Evolutionary conservation across 176 grass and related monocot species (phyloP).

Genomic region (Bromus sterilis): DNA sequence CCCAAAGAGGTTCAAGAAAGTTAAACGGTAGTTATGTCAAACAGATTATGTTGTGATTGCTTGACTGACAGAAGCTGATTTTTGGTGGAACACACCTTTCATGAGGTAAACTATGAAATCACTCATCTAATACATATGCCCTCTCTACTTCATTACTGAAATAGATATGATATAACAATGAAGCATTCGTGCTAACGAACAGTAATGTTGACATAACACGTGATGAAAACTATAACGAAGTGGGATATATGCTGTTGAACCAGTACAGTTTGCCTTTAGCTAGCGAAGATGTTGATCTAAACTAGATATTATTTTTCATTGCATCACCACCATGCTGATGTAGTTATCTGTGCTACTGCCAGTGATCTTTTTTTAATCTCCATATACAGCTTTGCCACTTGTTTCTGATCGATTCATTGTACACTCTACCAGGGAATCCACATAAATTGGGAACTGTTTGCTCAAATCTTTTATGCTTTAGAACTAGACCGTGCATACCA

Average conservation of each 20-base stretch:
- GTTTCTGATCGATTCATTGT: no score
- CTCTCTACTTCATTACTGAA: not conserved
- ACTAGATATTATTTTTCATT: not conserved
- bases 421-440: no score
- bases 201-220: not conserved
- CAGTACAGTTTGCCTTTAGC: not conserved
- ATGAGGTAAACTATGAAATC: not conserved
- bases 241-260: not conserved
- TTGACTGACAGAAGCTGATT: not conserved
- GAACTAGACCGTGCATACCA: no score
- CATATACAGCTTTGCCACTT: no score
- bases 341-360: not conserved
- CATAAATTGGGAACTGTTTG: no score
- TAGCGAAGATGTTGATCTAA: not conserved
- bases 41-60: not conserved
- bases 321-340: not conserved
- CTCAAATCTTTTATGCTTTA: no score
- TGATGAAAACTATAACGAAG: not conserved
- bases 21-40: not conserved
- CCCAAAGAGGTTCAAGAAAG: conserved; percentile 51
- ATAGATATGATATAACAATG: not conserved
- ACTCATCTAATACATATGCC: not conserved
- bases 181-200: not conserved
- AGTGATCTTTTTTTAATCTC: no score
- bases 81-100: not conserved